phyloP scores from a whole-genome alignment of 768 basidiomycete species.

The Rhizopogon sp. region DNA sequence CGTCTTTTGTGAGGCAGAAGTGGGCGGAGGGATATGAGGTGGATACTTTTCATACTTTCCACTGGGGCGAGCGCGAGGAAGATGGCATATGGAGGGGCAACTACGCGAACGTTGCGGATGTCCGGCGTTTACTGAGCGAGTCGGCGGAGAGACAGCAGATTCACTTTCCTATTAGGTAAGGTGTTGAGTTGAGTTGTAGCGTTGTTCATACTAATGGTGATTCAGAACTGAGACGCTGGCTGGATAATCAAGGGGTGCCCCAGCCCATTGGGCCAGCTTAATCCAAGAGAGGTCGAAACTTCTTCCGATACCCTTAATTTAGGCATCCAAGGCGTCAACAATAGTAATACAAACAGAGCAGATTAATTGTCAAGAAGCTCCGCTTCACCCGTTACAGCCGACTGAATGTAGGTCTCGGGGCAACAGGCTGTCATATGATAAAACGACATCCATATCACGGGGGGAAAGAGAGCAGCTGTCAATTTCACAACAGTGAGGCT shows the following conservation, averaged over 20 bases:
- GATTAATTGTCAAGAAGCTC: too few relatives aligned
- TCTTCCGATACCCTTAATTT: background rate
- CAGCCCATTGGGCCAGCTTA: too few relatives aligned
- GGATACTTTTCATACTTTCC: constrained; percentile 47
- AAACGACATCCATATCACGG: too few relatives aligned
- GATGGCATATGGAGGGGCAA: constrained; percentile 32
- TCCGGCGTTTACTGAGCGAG: constrained; percentile 30
- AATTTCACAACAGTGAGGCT: too few relatives aligned
- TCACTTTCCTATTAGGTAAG: constrained; percentile 12
- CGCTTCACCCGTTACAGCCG: too few relatives aligned
- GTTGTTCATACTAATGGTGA: background rate
- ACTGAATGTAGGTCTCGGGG: too few relatives aligned
- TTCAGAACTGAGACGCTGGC: background rate
- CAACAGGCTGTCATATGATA: too few relatives aligned
- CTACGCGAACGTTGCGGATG: constrained; percentile 30
- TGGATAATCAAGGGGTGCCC: background rate
- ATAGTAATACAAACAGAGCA: too few relatives aligned
- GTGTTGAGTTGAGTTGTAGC: background rate
- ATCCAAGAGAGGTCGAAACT: background rate
- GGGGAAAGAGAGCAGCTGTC: too few relatives aligned
- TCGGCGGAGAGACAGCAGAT: constrained; percentile 35
- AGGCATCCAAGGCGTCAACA: too few relatives aligned
- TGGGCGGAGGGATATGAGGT: constrained; percentile 44
- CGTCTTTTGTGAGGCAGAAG: constrained; percentile 39
- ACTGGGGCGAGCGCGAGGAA: constrained; percentile 38